Base-by-base conservation (phyloP, 768 basidiomycete species). In the Russula brevipes region DNA sequence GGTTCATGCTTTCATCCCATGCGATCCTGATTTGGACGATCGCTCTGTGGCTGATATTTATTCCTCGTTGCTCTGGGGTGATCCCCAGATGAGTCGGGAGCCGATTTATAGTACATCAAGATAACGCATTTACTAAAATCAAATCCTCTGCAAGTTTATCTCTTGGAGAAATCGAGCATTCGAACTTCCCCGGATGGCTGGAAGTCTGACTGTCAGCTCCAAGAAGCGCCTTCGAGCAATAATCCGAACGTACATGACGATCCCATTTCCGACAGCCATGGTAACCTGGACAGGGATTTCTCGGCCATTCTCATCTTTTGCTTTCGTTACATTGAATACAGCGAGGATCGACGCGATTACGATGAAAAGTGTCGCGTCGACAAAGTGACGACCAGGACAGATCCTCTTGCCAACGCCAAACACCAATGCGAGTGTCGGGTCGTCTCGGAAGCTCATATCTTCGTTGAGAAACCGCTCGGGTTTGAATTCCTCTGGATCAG, bases 381-480 rank as follows among this genome's bases (percentile, higher is more conserved):
- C 54, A 36, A 54, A 49, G 36, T 61, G 56, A 38, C 47, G 57
- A 30, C 61, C 67, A 16, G 61, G 67, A 19, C 70, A 72, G 16
- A 67, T 59, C 10, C 70, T 52, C 35, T 61, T 56, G 10, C 69
- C 69, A 54, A 46, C 64, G 1, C 69, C 69, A 51, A 68, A 70
- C 6, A 17, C 55, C 3, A 47, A n/a, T 35, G 46, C 14, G 3
- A 51, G 19, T 1, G 57, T 30, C 30, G 68, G 64, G 8, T 56
- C 59, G 11, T 57, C 61, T 39, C 51, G 44, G 5, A 68, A 33
- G 30, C 33, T 38, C 19, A 61, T 60, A 19, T 69, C 66, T 5
- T 44, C 3, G 8, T 59, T 53, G 2, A 69, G 50, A 38, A 56
- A 84, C 47, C 82, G 74, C 64, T 82, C 81, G 19, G 82, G 82